Conservation (phyloP, 75 land plant genomes). For the Pinus albicaulis region DNA sequence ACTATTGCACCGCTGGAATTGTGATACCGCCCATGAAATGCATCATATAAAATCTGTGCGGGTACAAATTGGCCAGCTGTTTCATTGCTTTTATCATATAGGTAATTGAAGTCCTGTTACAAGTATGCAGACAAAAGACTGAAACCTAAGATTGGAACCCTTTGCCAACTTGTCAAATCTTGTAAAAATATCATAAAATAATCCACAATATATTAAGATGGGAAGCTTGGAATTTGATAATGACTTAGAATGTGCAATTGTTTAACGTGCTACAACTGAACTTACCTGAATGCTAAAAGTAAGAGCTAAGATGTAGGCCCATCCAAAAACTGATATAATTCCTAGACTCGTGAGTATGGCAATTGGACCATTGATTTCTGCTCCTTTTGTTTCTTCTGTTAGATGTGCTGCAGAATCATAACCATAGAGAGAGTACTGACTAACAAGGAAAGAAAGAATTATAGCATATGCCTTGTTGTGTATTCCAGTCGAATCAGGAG, state of each 20-base stretch:
- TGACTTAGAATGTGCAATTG: neutral
- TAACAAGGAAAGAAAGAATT: conserved; percentile 70
- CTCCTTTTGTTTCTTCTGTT: conserved; percentile 93
- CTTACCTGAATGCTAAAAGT: conserved; percentile 89
- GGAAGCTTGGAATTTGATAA: neutral
- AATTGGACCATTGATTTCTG: conserved; percentile 87
- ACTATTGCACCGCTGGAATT: conserved; percentile 72
- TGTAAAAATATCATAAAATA: neutral
- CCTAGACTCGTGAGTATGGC: conserved; percentile 95
- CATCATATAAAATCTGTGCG: conserved; percentile 90
- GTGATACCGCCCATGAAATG: conserved; percentile 83
- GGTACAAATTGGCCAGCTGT: conserved; percentile 87
- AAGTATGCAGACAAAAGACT: neutral
- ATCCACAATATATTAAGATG: neutral
- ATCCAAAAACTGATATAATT: conserved; percentile 75
- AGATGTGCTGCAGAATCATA: conserved; percentile 94
- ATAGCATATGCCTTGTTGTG: conserved; percentile 57
- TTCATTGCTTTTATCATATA: conserved; percentile 75
- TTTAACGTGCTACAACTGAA: neutral
- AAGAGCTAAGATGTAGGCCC: conserved; percentile 87
- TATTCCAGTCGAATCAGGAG: conserved; percentile 63
- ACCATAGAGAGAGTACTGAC: conserved; percentile 91
- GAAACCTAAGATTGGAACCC: conserved; percentile 6
- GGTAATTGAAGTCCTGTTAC: conserved; percentile 52
- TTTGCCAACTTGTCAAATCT: neutral